Evolutionary conservation across 2,329 filamentous ascomycete genomes (phyloP), one percentile per base, ranked within the genome.

Genomic region (Aureobasidium musti): DNA sequence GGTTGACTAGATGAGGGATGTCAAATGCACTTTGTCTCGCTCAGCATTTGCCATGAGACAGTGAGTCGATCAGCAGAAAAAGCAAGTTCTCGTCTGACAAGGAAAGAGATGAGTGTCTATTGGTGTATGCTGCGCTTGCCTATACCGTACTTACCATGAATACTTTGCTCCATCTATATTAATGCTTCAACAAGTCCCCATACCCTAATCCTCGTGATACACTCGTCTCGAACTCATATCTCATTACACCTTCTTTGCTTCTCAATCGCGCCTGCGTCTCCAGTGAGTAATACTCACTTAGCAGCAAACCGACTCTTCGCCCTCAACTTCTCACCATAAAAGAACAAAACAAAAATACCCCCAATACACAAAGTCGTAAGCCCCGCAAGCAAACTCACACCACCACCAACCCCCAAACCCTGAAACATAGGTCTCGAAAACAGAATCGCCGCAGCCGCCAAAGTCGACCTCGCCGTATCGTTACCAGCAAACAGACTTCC

Each of bases 401-500:
- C 87, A 56, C 77, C 78, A 7, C 81, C 84, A 28, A 89, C 82
- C 8, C 87, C 87, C 6, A 89, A 72, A 69, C 86, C 84, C 17
- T 77, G 73, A 64, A 84, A 89, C 60, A 89, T 78, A 4, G 87
- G 86, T 54, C 83, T 79, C 0, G 83, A 82, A 70, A 87, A 89
- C 19, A 89, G 75, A 59, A 89, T 82, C 33, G 82, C 83, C 0
- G 82, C 86, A 57, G 83, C 85, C 5, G 87, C 87, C 4, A 89
- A 75, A 2, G 84, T 82, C 37, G 80, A 81, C 52, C 84, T 79
- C 76, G 83, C 81, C 74, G 87, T 85, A 28, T 87, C 85, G 72
- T 87, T 88, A 2, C 80, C 84, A 1, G 86, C 86, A 71, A 88
- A 87, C 23, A 88, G 75, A 63, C 79, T 82, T 50, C 86, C 85